Evolutionary conservation across 2,329 filamentous ascomycete genomes (phyloP), one percentile per base, ranked within the genome.

Genomic region (Cladosporium cucumerinum): DNA sequence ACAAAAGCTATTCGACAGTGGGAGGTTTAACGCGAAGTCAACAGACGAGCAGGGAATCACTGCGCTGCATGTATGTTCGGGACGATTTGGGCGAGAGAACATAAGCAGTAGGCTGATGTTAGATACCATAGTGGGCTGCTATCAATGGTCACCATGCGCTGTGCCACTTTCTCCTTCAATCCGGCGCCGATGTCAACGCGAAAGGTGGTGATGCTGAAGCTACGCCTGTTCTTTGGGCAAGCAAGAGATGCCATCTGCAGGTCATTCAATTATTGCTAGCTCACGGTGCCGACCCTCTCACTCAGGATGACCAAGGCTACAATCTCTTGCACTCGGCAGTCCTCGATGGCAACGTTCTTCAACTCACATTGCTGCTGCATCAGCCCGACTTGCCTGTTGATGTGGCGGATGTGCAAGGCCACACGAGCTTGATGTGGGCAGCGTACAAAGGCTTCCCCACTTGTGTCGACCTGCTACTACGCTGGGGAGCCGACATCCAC

Each of bases 121-220:
- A 54, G 36, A 64, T 28, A 39, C 46, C 43, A 61, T 76, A 99
- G 92, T 99, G 95, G 95, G 95, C 95, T 55, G 92, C 96, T 43
- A 98, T 99, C 78, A 99, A 99, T 81, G 98, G 98, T 75, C 95
- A 97, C 77, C 96, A 94, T 81, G 91, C 92, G 70, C 93, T 98
- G 83, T 97, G 94, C 85, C 94, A 95, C 78, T 97, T 96, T 79
- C 87, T 99, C 52, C 86, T 99, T 75, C 91, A 90, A 69, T 82
- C 82, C 57, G 93, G 93, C 74, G 95, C 93, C 74, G 90, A 96
- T 75, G 90, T 98, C 73, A 98, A 99, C 80, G 89, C 88, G 68
- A 97, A 96, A 78, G 95, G 96, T 77, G 95, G 95, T 77, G 94
- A 98, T 75, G 97, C 93, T 11, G 85, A 96, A 49, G 94, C 95